Conservation (phyloP, 2,329 filamentous ascomycete species). For the Colletotrichum neosansevieriae region DNA sequence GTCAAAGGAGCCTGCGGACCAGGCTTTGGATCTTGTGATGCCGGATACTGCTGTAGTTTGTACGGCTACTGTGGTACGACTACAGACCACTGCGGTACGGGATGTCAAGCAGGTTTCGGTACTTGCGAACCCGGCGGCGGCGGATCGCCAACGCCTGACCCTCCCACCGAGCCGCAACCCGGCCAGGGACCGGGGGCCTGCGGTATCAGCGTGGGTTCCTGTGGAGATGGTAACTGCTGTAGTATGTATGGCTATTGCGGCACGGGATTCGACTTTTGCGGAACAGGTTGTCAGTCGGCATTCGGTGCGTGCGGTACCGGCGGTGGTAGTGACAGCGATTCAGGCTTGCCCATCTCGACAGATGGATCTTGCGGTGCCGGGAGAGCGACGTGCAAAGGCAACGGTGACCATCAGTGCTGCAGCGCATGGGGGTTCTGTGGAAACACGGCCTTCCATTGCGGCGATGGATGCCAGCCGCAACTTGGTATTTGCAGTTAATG, state of each 20-base stretch:
- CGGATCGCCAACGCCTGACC: not conserved
- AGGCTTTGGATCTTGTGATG: constrained; percentile 20
- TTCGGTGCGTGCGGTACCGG: constrained; percentile 39
- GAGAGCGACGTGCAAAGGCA: constrained; percentile 34
- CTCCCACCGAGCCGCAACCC: not conserved
- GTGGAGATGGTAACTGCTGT: constrained; percentile 39
- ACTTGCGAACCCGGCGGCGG: constrained; percentile 25
- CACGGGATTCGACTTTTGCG: constrained; percentile 35
- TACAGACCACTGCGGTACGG: constrained; percentile 37
- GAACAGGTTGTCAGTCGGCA: constrained; percentile 32
- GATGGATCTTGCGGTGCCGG: constrained; percentile 38
- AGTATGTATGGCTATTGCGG: constrained; percentile 42
- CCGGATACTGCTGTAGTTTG: constrained; percentile 40
- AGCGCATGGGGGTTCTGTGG: constrained; percentile 42
- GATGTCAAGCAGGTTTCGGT: constrained; percentile 40
- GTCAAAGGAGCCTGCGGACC: constrained; percentile 30
- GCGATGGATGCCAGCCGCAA: constrained; percentile 37
- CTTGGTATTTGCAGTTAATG: constrained; percentile 40
- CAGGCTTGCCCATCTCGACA: constrained; percentile 29
- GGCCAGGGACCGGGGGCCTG: constrained; percentile 11
- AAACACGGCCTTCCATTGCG: constrained; percentile 33
- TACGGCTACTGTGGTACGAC: constrained; percentile 41
- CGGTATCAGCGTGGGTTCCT: constrained; percentile 22
- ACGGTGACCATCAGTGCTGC: constrained; percentile 41
- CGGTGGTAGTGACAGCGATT: not conserved